Evolutionary conservation across 306 rosid genomes (phyloP).

Genomic region (Quercus berberidifolia): DNA sequence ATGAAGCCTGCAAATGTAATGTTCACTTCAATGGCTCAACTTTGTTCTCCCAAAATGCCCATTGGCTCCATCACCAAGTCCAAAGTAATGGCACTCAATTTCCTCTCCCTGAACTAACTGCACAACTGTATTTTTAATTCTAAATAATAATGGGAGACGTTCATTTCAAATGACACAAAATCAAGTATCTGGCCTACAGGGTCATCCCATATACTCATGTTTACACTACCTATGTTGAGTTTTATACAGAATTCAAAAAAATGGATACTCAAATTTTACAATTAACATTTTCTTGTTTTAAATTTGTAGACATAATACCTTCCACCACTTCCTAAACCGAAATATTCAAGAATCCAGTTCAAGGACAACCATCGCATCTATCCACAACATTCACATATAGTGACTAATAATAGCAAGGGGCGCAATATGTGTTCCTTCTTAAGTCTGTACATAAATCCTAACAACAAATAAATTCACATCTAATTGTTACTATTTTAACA

Average conservation of each 20-base stretch:
- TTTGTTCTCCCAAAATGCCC: neutral
- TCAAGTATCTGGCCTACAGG: neutral
- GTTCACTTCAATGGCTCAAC: too few species aligned
- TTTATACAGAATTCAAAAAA: neutral
- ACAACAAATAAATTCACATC: too few species aligned
- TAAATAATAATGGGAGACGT: neutral
- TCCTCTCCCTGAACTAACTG: neutral
- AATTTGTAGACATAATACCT: neutral
- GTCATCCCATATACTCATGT: neutral
- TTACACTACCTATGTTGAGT: neutral
- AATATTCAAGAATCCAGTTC: neutral
- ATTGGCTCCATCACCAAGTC: neutral
- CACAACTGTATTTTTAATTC: neutral
- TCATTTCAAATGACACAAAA: neutral
- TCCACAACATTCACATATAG: neutral
- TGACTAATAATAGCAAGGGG: neutral
- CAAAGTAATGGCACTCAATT: neutral
- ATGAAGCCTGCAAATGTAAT: too few species aligned
- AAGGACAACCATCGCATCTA: neutral
- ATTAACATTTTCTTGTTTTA: neutral
- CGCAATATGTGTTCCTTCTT: neutral
- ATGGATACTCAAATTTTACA: neutral
- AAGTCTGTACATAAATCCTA: too few species aligned
- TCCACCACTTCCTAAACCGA: neutral
- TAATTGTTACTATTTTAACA: neutral